Evolutionary conservation across 179 eudicot genomes (phyloP), one percentile per base, ranked within the genome.

Genomic region (Silene vulgaris): DNA sequence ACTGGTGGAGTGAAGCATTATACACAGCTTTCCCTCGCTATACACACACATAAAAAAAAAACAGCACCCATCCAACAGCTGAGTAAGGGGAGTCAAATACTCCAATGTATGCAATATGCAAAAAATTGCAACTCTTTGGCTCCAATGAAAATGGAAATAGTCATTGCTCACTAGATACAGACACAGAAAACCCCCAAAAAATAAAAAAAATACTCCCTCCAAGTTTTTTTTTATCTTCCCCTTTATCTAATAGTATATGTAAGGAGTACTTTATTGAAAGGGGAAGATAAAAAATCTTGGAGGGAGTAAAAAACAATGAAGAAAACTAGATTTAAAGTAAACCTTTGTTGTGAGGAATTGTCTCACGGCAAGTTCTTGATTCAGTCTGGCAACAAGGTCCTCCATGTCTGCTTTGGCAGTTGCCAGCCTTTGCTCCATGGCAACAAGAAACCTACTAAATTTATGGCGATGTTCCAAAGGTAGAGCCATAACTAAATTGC

Each of bases 401-500:
- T 93, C 97, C 93, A 91, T 88, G 79, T 93, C 98, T 16, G 91
- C 91, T 84, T 87, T 93, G 69, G 97, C 93, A 26, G 89, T 83
- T 60, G 80, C 84, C 73, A 93, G 73, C 80, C 96, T 87, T 74
- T 82, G 85, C 64, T 86, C 86, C 88, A 91, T 71, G 76, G 91
- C 85, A 73, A 20, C 74, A 73, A 93, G 89, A 79, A 88, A 88
- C 82, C 91, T 87, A 54, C 85, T 88, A 80, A 91, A 74, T 85
- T 89, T 89, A 20, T 83, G 89, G 61, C 89, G 95, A 65, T 85
- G 88, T 48, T 89, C 90, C 69, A 80, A 71, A 75, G 97, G 95
- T 78, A 93, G 88, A 80, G 88, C 84, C 75, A 89, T 80, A 19
- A 83, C 78, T 60, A 88, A 67, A 50, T 85, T 84, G 81, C 81